These are phyloP conservation scores for Mallotus nudiflorus DNA, from an alignment of 345 rosid genomes.

Conservation along the genomic window DNA sequence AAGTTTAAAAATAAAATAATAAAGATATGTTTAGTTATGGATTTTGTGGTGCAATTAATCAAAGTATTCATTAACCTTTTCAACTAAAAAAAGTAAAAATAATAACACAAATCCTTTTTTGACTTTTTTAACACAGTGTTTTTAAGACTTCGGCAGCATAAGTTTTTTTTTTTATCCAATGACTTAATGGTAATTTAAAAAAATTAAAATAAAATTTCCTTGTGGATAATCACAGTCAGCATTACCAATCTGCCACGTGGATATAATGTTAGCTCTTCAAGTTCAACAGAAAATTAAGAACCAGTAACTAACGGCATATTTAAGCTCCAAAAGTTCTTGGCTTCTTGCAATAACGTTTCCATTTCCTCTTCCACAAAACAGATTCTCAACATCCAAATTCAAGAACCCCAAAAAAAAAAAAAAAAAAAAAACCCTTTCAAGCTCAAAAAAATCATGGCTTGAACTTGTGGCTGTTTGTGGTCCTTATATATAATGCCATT, in stretches of 20 bases:
- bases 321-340: neutral
- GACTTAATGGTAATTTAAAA: too few relatives aligned
- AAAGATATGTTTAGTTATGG: too few relatives aligned
- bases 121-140: too few relatives aligned
- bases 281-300: neutral
- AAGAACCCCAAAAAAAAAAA: too few relatives aligned
- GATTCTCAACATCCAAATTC: neutral
- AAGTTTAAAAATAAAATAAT: too few relatives aligned
- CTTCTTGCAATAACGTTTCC: constrained; percentile 2
- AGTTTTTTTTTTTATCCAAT: too few relatives aligned
- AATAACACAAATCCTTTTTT: too few relatives aligned
- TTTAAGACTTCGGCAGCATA: too few relatives aligned
- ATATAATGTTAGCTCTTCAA: neutral
- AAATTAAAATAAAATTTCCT: too few relatives aligned
- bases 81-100: too few relatives aligned
- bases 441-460: constrained; percentile 11
- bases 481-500: constrained; percentile 25
- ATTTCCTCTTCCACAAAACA: constrained; percentile 13
- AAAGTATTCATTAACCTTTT: too few relatives aligned
- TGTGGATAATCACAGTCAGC: constrained; percentile 18
- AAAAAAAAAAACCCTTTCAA: neutral
- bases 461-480: constrained; percentile 40
- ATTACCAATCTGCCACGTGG: constrained; percentile 13
- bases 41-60: too few relatives aligned
- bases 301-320: neutral